Conservation (phyloP, 2,329 filamentous ascomycete species). For the Aspergillus fijiensis region DNA sequence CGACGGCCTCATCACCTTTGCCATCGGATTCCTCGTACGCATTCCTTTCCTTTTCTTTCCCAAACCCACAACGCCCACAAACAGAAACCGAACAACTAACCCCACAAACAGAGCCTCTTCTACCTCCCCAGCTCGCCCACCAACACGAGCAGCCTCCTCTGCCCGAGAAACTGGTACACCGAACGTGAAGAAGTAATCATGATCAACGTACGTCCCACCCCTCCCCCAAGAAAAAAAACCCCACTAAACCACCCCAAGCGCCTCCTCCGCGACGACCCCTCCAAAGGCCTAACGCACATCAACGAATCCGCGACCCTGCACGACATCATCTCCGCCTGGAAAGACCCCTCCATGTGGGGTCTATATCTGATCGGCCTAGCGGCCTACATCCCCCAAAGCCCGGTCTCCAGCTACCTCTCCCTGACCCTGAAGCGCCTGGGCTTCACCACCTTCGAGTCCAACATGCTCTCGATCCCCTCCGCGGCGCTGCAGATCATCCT, state of each 20-base stretch:
- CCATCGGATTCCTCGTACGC: slow-evolving; percentile 39
- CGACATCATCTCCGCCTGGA: slow-evolving; percentile 49
- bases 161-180: slow-evolving; percentile 26
- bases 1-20: slow-evolving; percentile 45
- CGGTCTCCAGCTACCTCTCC: slow-evolving; percentile 54
- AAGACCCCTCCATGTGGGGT: slow-evolving; percentile 52
- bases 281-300: slow-evolving; percentile 51
- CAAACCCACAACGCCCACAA: slow-evolving; percentile 30
- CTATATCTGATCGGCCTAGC: slow-evolving; percentile 51
- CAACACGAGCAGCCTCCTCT: slow-evolving; percentile 26
- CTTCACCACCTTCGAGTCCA: slow-evolving; percentile 32
- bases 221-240: background rate
- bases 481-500: slow-evolving; percentile 50
- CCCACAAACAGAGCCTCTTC: slow-evolving; percentile 21
- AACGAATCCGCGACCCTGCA: slow-evolving; percentile 45
- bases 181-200: slow-evolving; percentile 32
- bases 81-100: slow-evolving; percentile 17
- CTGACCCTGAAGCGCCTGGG: slow-evolving; percentile 48
- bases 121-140: slow-evolving; percentile 32
- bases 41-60: slow-evolving; percentile 7
- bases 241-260: slow-evolving; percentile 28
- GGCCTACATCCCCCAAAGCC: slow-evolving; percentile 49
- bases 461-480: slow-evolving; percentile 32
- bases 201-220: slow-evolving; percentile 22
- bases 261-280: slow-evolving; percentile 55